phyloP scores from a whole-genome alignment of 176 grass and related monocot species.

The Tuctoria greenei region DNA sequence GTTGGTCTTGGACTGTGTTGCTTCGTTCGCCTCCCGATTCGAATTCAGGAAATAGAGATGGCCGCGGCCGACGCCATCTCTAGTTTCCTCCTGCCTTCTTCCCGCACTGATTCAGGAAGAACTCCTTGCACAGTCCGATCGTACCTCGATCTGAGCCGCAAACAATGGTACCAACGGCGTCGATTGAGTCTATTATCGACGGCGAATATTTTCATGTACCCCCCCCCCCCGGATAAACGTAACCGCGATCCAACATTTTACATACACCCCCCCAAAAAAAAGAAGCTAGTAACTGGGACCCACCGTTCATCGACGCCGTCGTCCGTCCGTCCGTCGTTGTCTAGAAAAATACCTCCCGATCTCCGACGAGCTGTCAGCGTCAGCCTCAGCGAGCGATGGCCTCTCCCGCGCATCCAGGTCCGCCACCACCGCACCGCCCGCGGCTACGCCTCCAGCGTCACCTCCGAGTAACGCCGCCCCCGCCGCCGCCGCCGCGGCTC shows the following conservation, averaged over 20 bases:
- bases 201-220: too few species aligned
- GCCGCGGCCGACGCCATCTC: too few species aligned
- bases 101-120: too few species aligned
- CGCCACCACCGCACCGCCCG: neutral
- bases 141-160: too few species aligned
- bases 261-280: neutral
- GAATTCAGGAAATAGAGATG: too few species aligned
- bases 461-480: conserved; percentile 15
- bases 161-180: too few species aligned
- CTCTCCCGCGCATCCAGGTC: neutral
- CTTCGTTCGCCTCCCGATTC: too few species aligned
- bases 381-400: conserved; percentile 1
- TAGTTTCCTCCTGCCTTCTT: too few species aligned
- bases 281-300: neutral
- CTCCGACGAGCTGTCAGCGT: conserved; percentile 15
- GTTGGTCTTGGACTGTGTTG: too few species aligned
- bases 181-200: too few species aligned
- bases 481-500: neutral
- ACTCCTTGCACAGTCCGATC: too few species aligned
- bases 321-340: conserved; percentile 1
- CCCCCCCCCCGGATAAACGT: too few species aligned
- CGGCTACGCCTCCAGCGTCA: conserved; percentile 20
- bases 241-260: neutral
- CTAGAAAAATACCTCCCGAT: conserved; percentile 34
- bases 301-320: neutral